A percentile compares a stretch with the other conserved stretches of the same genome.
Evolutionary conservation across 768 basidiomycete genomes (phyloP).

Genomic region (Chiua virens): DNA sequence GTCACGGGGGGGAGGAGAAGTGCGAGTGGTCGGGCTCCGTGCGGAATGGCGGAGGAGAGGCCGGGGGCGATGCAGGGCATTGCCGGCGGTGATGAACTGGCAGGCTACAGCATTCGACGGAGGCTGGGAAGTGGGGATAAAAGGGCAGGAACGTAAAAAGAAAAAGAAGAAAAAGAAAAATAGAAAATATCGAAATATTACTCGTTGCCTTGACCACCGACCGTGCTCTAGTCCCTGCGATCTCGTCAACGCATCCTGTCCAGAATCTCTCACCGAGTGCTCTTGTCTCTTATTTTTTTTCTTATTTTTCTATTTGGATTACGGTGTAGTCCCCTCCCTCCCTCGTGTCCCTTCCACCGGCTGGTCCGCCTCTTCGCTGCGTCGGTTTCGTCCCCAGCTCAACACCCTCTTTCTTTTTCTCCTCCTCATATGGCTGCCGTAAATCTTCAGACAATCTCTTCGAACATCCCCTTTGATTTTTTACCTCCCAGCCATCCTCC

Average conservation of each 20-base stretch:
- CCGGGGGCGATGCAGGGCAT: too few relatives aligned
- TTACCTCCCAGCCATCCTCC: conserved; percentile 60
- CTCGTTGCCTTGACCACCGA: conserved; percentile 57
- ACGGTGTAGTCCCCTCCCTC: conserved; percentile 17
- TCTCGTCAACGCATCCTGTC: conserved; percentile 29
- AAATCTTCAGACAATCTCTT: conserved; percentile 71
- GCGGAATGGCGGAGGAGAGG: too few relatives aligned
- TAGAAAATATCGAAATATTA: conserved; percentile 2
- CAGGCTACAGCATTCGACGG: too few relatives aligned
- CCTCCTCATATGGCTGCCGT: conserved; percentile 61
- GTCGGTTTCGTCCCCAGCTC: conserved; percentile 31
- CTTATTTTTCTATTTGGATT: conserved; percentile 24
- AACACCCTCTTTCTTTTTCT: conserved; percentile 42
- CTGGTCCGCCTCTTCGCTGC: conserved; percentile 55
- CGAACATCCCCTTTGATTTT: conserved; percentile 70
- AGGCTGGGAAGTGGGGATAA: background rate
- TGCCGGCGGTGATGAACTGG: too few relatives aligned
- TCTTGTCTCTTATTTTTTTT: conserved; percentile 14
- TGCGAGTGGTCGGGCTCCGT: too few relatives aligned
- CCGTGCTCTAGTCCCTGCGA: conserved; percentile 33
- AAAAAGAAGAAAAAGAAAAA: conserved; percentile 1
- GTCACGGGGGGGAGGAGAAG: too few relatives aligned
- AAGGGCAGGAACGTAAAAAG: conserved; percentile 13
- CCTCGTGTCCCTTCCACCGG: conserved; percentile 32
- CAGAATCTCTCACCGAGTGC: conserved; percentile 9